Evolutionary conservation across 257 asterid genomes (phyloP), one percentile per base, ranked within the genome.

Genomic region (Schizonepeta tenuifolia): DNA sequence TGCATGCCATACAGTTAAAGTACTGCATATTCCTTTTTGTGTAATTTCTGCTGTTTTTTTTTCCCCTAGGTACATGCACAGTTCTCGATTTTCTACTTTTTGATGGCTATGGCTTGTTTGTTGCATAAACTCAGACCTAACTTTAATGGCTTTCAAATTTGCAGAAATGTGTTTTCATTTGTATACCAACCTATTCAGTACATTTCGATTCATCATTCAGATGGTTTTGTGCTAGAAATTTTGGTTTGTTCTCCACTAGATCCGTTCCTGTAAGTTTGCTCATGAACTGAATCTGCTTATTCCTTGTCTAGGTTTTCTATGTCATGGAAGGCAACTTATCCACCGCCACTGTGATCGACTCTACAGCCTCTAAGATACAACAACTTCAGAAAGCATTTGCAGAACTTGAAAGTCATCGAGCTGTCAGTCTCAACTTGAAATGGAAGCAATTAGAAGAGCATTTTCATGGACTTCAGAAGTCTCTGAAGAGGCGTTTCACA

Each of bases 401-500:
- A 15, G 97, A 91, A 75, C 92, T 89, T 59, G 97, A 89, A 80
- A 87, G 89, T 81, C 96, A 91, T 76, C 88, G 96, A 6, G 90
- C 96, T 4, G 66, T 91, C 41, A 86, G 95, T 63, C 96, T 91
- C 73, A 84, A 83, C 81, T 62, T 86, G 90, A 89, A 87, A 81
- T 91, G 97, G 96, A 82, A 89, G 75, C 97, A 91, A 74, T 94
- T 91, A 22, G 97, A 91, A 69, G 97, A 91, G 76, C 97, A 91
- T 78, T 89, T 91, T 73, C 77, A 81, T 22, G 96, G 97, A 43
- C 97, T 91, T 69, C 94, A 91, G 78, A 89, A 89, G 82, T 91
- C 95, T 60, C 77, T 91, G 86, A 91, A 91, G 83, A 82, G 97
- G 80, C 95, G 96, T 65, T 91, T 91, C 85, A 87, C 85, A 59